These are phyloP conservation scores for Pythium coloratum DNA, from an alignment of 352 stramenopile species.

Conservation along the genomic window DNA sequence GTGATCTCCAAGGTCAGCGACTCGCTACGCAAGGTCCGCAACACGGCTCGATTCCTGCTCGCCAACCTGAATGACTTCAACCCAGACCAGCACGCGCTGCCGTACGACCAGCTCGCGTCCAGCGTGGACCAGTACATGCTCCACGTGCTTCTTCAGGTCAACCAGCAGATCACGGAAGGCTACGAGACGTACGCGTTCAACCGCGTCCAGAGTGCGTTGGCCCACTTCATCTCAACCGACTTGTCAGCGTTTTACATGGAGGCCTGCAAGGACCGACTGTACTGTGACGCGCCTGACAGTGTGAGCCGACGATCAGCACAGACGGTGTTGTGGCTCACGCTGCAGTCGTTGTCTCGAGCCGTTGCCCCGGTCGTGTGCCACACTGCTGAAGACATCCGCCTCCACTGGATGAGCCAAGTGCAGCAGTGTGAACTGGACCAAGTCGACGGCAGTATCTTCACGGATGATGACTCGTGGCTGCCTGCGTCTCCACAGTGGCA, in stretches of 20 bases:
- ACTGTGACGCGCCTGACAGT: conserved; percentile 91
- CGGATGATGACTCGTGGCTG: conserved; percentile 57
- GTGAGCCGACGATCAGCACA: conserved; percentile 81
- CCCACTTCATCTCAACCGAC: conserved; percentile 93
- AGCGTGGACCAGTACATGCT: conserved; percentile 97
- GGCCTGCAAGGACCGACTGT: conserved; percentile 96
- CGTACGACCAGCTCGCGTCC: conserved; percentile 83
- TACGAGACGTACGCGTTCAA: conserved; percentile 91
- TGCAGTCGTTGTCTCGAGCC: conserved; percentile 59
- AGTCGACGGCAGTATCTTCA: conserved; percentile 73
- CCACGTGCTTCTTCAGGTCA: conserved; percentile 82
- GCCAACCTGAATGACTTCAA: conserved; percentile 96
- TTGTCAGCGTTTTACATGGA: conserved; percentile 99
- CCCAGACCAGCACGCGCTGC: conserved; percentile 69
- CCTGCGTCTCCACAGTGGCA: conserved; percentile 51
- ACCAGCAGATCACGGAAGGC: conserved; percentile 84
- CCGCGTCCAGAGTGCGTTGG: conserved; percentile 89
- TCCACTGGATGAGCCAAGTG: conserved; percentile 71
- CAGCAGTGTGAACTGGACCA: conserved; percentile 49
- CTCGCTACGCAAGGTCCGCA: conserved; percentile 89
- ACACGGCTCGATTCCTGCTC: conserved; percentile 97
- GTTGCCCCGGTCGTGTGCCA: conserved; percentile 93
- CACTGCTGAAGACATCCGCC: conserved; percentile 96
- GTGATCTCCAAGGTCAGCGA: conserved; percentile 90
- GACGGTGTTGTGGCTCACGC: conserved; percentile 80